phyloP scores from a whole-genome alignment of 164 flowering plant genomes.

The Berberis thunbergii region DNA sequence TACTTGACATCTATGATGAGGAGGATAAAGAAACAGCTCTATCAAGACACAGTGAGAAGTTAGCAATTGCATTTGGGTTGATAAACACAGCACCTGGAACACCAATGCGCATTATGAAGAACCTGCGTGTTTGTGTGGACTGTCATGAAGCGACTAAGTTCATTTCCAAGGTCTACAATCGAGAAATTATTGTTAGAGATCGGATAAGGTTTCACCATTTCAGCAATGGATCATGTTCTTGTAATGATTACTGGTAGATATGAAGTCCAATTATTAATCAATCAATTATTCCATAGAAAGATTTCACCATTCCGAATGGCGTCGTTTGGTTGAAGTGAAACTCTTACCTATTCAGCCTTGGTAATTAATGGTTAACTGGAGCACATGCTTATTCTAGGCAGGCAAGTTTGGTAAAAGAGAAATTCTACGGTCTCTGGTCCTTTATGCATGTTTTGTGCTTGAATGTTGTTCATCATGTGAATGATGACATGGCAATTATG shows the following conservation, averaged over 20 bases:
- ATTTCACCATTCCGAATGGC: no score
- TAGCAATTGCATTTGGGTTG: conserved; percentile 46
- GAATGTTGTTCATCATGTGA: no score
- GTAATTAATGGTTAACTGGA: no score
- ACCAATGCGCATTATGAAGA: conserved; percentile 40
- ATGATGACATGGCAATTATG: no score
- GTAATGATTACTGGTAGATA: conserved; percentile 42
- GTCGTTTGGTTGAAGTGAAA: no score
- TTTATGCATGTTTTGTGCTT: no score
- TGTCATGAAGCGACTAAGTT: conserved; percentile 41
- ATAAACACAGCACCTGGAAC: conserved; percentile 35
- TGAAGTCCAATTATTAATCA: not conserved
- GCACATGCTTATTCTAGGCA: no score
- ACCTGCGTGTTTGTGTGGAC: conserved; percentile 45
- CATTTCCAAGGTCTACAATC: conserved; percentile 34
- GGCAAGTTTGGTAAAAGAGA: no score
- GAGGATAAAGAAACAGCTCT: conserved; percentile 41
- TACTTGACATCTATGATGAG: conserved; percentile 44
- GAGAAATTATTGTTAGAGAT: conserved; percentile 43
- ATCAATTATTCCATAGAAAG: no score
- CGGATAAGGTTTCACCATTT: conserved; percentile 45
- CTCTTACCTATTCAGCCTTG: no score
- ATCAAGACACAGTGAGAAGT: conserved; percentile 40
- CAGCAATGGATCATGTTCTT: conserved; percentile 43
- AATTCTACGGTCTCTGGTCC: no score